phyloP scores from a whole-genome alignment of 768 basidiomycete species.

The Leccinum uliginosum region DNA sequence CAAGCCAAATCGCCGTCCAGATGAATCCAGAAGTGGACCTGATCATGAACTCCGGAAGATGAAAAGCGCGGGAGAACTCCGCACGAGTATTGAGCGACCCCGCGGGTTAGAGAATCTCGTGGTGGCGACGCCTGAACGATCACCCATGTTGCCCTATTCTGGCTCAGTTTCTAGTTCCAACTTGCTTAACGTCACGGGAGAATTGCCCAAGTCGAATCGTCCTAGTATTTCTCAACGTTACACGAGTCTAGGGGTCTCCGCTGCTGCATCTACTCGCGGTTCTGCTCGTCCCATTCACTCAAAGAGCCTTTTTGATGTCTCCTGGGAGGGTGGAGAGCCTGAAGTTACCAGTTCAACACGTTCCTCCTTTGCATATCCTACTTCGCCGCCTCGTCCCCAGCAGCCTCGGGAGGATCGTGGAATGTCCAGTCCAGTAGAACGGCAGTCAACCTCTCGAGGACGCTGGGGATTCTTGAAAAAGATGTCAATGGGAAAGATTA shows the following conservation, averaged over 20 bases:
- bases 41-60: conserved; percentile 72
- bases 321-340: conserved; percentile 31
- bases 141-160: conserved; percentile 46
- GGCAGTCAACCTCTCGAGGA: conserved; percentile 34
- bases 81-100: conserved; percentile 33
- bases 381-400: conserved; percentile 25
- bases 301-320: conserved; percentile 48
- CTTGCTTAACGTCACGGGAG: conserved; percentile 38
- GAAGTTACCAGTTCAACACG: conserved; percentile 11
- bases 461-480: conserved; percentile 97
- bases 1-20: conserved; percentile 23
- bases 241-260: conserved; percentile 58
- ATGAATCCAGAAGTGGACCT: conserved; percentile 40
- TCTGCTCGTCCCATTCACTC: conserved; percentile 37
- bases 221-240: conserved; percentile 50
- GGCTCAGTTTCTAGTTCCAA: conserved; percentile 71
- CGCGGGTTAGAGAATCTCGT: conserved; percentile 24
- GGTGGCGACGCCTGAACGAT: conserved; percentile 35
- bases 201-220: conserved; percentile 33
- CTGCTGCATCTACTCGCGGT: conserved; percentile 31
- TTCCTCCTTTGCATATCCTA: conserved; percentile 23
- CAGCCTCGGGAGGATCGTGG: conserved; percentile 12
- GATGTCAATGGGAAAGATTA: conserved; percentile 96
- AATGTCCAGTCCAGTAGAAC: conserved; percentile 23
- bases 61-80: conserved; percentile 84